Base-by-base conservation (phyloP, 441 rosid genomes). In the Flueggea neowawraea region DNA sequence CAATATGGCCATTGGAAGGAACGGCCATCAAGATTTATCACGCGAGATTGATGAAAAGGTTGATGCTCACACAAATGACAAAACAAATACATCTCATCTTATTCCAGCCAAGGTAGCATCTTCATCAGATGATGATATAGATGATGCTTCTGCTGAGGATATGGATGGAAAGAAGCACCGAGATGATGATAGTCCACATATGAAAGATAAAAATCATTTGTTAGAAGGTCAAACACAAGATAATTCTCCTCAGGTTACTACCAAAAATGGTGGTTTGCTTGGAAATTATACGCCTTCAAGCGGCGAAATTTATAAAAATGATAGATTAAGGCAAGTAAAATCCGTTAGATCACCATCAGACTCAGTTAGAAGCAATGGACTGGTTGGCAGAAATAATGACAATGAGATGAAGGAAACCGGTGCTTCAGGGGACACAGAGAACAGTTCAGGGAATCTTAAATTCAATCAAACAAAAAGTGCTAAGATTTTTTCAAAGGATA, bases 331-430 rank as follows among this genome's bases (percentile, higher is more conserved):
- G 73, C 81, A 79, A 50, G 69, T 78, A 28, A 87, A 78, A 66
- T 88, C 94, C 65, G 87, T 82, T 69, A 87, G 87, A 58, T 69
- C 83, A 48, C 82, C 77, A 62, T 74, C 69, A 53, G 82, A 77
- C 54, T 60, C 73, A 60, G 60, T 60, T 59, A 68, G 70, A 67
- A 69, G 71, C 63, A 59, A 63, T 47, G 81, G 83, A 87, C 28
- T 77, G 89, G 65, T 83, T 92, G 12, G 68, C 66, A 58, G 70
- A 70, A 52, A 89, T 85, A 72, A 81, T 76, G 68, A 89, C 82
- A 50, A 67, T 55, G 65, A 62, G 60, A 68, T 54, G 12, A 78
- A 72, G 70, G 73, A 74, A 71, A 63, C 43, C 47, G 70, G 60
- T 68, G 22, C 33, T 52, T 51, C 57, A 36, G 61, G 58, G 57